phyloP scores from a whole-genome alignment of 2,329 filamentous ascomycete species.

The Colletotrichum navitas region DNA sequence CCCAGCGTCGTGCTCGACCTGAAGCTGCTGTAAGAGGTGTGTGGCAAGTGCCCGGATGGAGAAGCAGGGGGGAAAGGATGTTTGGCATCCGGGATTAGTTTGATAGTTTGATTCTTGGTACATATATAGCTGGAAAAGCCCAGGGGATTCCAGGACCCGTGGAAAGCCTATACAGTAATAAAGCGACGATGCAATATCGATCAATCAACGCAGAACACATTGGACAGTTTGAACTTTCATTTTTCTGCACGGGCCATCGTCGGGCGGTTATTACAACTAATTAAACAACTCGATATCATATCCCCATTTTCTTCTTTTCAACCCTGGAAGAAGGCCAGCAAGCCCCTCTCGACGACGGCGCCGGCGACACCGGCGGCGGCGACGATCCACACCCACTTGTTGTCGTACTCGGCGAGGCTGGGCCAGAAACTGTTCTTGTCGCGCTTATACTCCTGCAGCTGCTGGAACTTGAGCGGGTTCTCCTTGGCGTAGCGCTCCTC shows the following conservation, averaged over 20 bases:
- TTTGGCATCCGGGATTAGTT: not conserved
- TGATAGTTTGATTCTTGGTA: not conserved
- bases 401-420: slow-evolving; percentile 59
- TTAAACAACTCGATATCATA: not conserved
- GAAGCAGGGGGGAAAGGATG: not conserved
- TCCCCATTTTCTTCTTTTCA: not conserved
- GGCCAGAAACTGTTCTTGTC: slow-evolving; percentile 74
- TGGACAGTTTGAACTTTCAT: not conserved
- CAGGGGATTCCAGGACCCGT: not conserved
- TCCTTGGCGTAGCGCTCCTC: slow-evolving; percentile 64
- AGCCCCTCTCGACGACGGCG: slow-evolving; percentile 57
- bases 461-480: slow-evolving; percentile 63
- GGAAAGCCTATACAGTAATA: not conserved
- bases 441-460: slow-evolving; percentile 63
- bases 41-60: rapidly evolving
- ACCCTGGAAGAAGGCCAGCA: slow-evolving; percentile 25
- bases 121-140: not conserved
- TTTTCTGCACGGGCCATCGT: not conserved
- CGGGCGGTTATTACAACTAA: slow-evolving; percentile 15
- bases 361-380: slow-evolving; percentile 62
- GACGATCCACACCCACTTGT: slow-evolving; percentile 69
- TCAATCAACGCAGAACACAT: not conserved
- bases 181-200: not conserved
- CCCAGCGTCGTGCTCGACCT: slow-evolving; percentile 36
- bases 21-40: slow-evolving; percentile 1